A percentile compares a stretch with the other conserved stretches of the same genome.
Evolutionary conservation across 805 yeast genomes (phyloP).

Genomic region (Lipomyces spencermartinsiae): DNA sequence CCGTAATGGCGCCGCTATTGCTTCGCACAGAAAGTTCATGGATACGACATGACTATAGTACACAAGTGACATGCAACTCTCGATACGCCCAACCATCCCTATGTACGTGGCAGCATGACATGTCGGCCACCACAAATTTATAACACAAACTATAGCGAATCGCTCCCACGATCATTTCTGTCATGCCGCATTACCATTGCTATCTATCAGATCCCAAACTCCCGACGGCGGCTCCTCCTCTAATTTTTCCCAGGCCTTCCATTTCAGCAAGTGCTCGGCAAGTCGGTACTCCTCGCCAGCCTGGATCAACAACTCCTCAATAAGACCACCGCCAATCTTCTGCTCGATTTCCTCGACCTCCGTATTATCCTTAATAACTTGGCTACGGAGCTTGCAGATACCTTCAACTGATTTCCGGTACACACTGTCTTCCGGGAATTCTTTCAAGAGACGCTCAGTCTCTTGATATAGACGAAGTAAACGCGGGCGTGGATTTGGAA

Average conservation of each 20-base stretch:
- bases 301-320: slow-evolving; percentile 82
- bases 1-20: no score
- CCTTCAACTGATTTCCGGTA: slow-evolving; percentile 77
- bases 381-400: slow-evolving; percentile 71
- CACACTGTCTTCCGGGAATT: slow-evolving; percentile 74
- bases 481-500: slow-evolving; percentile 85
- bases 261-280: slow-evolving; percentile 68
- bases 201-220: slow-evolving; percentile 73
- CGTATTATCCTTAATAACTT: slow-evolving; percentile 67
- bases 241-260: slow-evolving; percentile 80
- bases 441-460: slow-evolving; percentile 64
- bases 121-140: no score
- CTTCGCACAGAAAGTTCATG: no score
- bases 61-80: no score
- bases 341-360: slow-evolving; percentile 70
- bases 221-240: slow-evolving; percentile 80
- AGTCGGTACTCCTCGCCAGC: slow-evolving; percentile 80
- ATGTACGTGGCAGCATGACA: no score
- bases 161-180: background rate
- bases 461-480: slow-evolving; percentile 71
- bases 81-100: no score
- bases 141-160: background rate
- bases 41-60: no score
- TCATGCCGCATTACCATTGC: slow-evolving; percentile 50
- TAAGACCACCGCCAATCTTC: slow-evolving; percentile 79